phyloP scores from a whole-genome alignment of 257 asterid genomes.

The Striga asiatica region DNA sequence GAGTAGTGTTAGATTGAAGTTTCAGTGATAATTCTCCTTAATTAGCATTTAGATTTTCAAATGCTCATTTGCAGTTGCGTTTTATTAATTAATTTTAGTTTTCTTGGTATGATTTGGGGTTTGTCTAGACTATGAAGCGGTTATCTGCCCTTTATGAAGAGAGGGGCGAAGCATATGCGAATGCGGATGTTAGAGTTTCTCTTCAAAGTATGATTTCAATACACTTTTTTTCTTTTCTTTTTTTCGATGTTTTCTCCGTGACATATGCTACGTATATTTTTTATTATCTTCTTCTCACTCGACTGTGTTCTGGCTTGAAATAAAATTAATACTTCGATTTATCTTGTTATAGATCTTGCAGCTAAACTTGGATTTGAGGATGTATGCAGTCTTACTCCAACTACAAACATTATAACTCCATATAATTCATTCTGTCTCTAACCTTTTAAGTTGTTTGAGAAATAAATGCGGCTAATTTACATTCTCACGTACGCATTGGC shows the following conservation, averaged over 20 bases:
- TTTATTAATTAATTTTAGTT: background rate
- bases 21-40: background rate
- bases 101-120: background rate
- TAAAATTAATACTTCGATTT: background rate
- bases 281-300: background rate
- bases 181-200: conserved; percentile 62
- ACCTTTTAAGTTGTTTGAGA: no score
- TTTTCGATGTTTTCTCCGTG: no score
- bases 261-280: no score
- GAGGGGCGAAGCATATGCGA: conserved; percentile 75
- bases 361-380: conserved; percentile 49
- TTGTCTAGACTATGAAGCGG: conserved; percentile 57
- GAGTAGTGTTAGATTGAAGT: no score
- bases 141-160: conserved; percentile 49
- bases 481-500: no score
- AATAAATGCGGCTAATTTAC: no score
- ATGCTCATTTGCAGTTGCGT: background rate
- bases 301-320: background rate
- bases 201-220: conserved; percentile 47
- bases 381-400: conserved; percentile 48
- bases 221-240: background rate
- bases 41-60: no score
- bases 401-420: no score
- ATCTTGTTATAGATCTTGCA: conserved; percentile 39
- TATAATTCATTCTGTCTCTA: no score